Base-by-base conservation (phyloP, 179 eudicot species). In the Heliamphora pulchella region DNA sequence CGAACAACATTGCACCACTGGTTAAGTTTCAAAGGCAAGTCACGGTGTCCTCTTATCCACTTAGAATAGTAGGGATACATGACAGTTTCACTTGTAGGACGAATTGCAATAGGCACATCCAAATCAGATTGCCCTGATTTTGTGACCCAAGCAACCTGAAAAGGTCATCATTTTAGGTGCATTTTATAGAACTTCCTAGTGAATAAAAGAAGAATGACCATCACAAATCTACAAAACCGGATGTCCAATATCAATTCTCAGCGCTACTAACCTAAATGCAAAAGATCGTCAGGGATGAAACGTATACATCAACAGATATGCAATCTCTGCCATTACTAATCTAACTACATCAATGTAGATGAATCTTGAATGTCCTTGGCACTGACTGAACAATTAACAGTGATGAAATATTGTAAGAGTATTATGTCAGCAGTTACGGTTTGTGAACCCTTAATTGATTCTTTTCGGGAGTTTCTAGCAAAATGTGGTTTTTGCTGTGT, bases 1-100 rank as follows among this genome's bases (percentile, higher is more conserved):
- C 99, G 89, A 57, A 96, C 99, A 79, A 96, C 99, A 82, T 96
- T 96, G 83, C 97, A 92, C 99, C 99, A 96, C 75, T 96, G 99
- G 84, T 96, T 94, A 78, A 92, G 96, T 78, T 89, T 91, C 83
- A 96, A 83, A 73, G 99, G 99, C 75, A 94, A 87, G 84, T 96
- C 99, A 59, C 99, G 93, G 82, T 96, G 99, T 74, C 99, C 98
- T 86, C 98, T 91, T 72, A 96, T 92, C 99, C 99, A 94, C 89
- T 94, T 96, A 41, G 99, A 94, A 81, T 82, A 96, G 86, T 94
- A 96, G 53, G 99, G 99, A 84, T 96, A 94, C 98, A 96, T 96
- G 71, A 96, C 98, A 68, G 99, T 96, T 89, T 96, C 99, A 88
- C 99, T 96, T 15, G 99, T 96, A 73, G 99, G 99, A 39, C 98